Conservation (phyloP, 208 protist genomes). For the Trypanosoma boissoni region DNA sequence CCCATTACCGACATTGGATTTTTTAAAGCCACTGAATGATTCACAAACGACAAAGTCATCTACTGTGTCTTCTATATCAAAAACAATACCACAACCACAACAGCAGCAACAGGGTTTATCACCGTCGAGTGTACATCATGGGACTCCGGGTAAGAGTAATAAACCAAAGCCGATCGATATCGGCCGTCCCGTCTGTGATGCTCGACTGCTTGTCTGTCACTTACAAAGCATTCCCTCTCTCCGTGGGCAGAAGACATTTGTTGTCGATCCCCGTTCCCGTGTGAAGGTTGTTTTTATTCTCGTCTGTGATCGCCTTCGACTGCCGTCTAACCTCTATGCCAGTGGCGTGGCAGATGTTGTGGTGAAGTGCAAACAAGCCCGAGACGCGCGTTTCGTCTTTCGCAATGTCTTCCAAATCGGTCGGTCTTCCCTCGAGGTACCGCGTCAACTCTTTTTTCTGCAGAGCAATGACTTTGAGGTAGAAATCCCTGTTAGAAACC, state of each 20-base stretch:
- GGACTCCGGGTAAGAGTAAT: not conserved
- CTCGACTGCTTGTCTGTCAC: slow-evolving; percentile 66
- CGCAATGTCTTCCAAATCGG: slow-evolving; percentile 56
- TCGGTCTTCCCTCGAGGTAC: slow-evolving; percentile 61
- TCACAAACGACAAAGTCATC: too few relatives aligned
- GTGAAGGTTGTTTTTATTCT: slow-evolving; percentile 77
- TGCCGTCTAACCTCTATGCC: slow-evolving; percentile 34
- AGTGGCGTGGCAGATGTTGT: slow-evolving; percentile 69
- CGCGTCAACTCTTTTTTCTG: slow-evolving; percentile 22
- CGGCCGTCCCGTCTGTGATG: slow-evolving; percentile 41
- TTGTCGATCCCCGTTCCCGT: slow-evolving; percentile 75
- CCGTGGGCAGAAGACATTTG: slow-evolving; percentile 64
- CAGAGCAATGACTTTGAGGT: slow-evolving; percentile 11
- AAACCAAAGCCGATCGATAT: not conserved
- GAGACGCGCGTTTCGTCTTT: slow-evolving; percentile 74
- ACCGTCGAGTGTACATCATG: not conserved
- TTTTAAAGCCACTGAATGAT: too few relatives aligned
- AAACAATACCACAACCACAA: too few relatives aligned
- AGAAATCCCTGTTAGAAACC: slow-evolving; percentile 15
- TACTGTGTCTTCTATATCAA: too few relatives aligned
- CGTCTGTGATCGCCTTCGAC: slow-evolving; percentile 39
- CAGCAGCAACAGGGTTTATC: not conserved
- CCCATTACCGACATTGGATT: too few relatives aligned
- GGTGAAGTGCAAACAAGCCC: slow-evolving; percentile 84
- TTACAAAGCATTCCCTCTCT: slow-evolving; percentile 56